These are phyloP conservation scores for Nemania abortiva DNA, from an alignment of 2,329 filamentous ascomycete genomes.

Conservation along the genomic window DNA sequence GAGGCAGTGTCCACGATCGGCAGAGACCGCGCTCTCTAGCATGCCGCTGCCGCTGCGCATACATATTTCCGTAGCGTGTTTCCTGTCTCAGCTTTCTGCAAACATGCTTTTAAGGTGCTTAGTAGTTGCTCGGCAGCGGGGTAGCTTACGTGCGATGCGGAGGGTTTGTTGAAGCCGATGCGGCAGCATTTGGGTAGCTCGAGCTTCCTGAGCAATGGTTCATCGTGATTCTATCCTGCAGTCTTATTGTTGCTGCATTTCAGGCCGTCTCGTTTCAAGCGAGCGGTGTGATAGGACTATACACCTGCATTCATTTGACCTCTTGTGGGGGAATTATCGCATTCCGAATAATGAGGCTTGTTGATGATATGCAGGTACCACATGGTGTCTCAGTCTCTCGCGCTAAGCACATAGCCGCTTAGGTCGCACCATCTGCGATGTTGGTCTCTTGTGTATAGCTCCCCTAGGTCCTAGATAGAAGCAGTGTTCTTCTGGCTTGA, in stretches of 20 bases:
- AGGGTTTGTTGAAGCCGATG: not conserved
- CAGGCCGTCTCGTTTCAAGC: not conserved
- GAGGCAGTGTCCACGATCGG: slow-evolving; percentile 19
- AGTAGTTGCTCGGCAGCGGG: not conserved
- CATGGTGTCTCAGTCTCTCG: not conserved
- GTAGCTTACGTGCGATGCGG: slow-evolving; percentile 19
- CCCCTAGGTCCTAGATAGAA: not conserved
- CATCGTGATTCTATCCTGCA: not conserved
- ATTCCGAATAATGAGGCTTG: not conserved
- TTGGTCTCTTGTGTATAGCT: not conserved
- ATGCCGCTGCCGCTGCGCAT: not conserved
- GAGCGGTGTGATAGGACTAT: not conserved
- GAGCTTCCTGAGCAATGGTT: not conserved
- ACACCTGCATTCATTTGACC: not conserved
- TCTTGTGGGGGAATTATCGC: not conserved
- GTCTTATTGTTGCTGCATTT: not conserved
- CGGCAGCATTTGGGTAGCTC: no score
- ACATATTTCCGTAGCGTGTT: not conserved
- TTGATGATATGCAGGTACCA: not conserved
- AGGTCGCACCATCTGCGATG: not conserved
- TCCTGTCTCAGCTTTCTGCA: not conserved
- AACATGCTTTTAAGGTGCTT: not conserved
- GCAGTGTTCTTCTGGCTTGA: slow-evolving; percentile 4
- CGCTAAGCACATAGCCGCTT: not conserved
- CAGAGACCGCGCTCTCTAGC: not conserved